A percentile compares a stretch with the other conserved stretches of the same genome.
These are phyloP conservation scores for Dimargaris verticillata DNA, from an alignment of 192 early-diverging fungal species.

Conservation along the genomic window DNA sequence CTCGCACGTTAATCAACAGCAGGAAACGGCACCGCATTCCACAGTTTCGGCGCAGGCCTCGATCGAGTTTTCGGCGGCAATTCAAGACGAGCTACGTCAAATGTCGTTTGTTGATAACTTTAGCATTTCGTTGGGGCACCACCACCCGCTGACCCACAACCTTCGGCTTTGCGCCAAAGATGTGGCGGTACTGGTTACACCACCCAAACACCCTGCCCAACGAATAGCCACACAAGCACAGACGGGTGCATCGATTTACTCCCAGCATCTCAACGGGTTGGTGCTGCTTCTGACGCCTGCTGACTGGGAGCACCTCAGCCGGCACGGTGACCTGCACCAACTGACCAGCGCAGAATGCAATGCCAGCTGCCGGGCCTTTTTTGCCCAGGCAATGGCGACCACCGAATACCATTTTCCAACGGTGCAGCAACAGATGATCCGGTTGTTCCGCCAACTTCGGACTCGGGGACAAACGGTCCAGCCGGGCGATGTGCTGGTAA, in stretches of 20 bases:
- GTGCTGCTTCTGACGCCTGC: slow-evolving; percentile 1
- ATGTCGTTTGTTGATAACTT: slow-evolving; percentile 11
- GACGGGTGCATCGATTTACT: neutral
- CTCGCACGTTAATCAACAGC: no score
- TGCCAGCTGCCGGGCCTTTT: slow-evolving; percentile 20
- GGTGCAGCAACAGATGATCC: slow-evolving; percentile 42
- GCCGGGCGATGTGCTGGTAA: slow-evolving; percentile 53
- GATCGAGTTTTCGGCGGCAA: neutral
- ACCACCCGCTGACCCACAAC: slow-evolving; percentile 1
- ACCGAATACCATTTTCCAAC: slow-evolving; percentile 65
- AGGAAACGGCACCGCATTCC: no score
- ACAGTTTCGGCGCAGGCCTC: neutral
- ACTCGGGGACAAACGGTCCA: slow-evolving; percentile 13
- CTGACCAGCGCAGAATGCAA: no score
- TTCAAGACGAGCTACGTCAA: slow-evolving; percentile 2
- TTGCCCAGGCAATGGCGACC: slow-evolving; percentile 39
- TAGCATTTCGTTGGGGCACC: slow-evolving; percentile 4
- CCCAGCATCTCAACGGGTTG: neutral
- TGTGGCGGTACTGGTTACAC: neutral
- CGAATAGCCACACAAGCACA: slow-evolving; percentile 3
- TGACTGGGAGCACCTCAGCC: neutral
- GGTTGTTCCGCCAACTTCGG: slow-evolving; percentile 32
- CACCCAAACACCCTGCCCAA: slow-evolving; percentile 4
- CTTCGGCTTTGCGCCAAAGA: slow-evolving; percentile 6
- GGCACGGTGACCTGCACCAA: no score